phyloP scores from a whole-genome alignment of 129 eudicot species.

The Escallonia herrerae region DNA sequence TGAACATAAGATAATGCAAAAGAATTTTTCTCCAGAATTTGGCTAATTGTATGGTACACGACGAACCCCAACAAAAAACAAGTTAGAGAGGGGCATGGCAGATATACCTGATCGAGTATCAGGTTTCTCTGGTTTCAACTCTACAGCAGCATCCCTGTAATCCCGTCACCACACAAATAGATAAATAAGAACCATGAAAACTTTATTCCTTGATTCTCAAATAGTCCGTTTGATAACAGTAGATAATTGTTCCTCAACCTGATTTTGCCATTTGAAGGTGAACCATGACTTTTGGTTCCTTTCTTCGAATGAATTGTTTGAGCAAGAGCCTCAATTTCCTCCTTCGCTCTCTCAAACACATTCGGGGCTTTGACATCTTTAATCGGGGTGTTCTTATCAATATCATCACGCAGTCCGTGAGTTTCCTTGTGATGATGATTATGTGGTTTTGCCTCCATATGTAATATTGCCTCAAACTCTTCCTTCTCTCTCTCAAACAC shows the following conservation, averaged over 20 bases:
- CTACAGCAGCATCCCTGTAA: constrained; percentile 31
- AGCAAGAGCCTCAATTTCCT: constrained; percentile 72
- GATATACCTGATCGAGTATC: constrained; percentile 31
- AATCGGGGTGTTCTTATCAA: constrained; percentile 41
- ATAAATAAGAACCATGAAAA: background rate
- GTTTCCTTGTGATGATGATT: constrained; percentile 54
- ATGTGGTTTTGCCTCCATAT: constrained; percentile 1
- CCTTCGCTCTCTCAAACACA: constrained; percentile 66
- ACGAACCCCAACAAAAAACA: no score
- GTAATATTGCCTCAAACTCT: constrained; percentile 22
- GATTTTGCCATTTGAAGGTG: constrained; percentile 16
- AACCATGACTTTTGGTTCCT: constrained; percentile 25
- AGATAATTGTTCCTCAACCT: constrained; percentile 8
- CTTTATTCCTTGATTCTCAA: background rate
- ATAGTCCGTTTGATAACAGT: no score
- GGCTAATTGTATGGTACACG: no score
- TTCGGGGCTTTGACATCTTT: constrained; percentile 68
- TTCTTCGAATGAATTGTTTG: constrained; percentile 45
- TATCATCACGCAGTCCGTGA: constrained; percentile 54
- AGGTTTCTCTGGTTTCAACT: constrained; percentile 22
- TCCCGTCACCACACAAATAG: background rate
- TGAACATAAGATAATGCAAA: no score
- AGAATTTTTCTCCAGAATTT: no score
- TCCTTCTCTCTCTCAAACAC: constrained; percentile 24
- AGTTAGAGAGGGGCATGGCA: no score